These are phyloP conservation scores for Cymbidium sinense DNA, from an alignment of 106 monocot genomes.

Conservation along the genomic window DNA sequence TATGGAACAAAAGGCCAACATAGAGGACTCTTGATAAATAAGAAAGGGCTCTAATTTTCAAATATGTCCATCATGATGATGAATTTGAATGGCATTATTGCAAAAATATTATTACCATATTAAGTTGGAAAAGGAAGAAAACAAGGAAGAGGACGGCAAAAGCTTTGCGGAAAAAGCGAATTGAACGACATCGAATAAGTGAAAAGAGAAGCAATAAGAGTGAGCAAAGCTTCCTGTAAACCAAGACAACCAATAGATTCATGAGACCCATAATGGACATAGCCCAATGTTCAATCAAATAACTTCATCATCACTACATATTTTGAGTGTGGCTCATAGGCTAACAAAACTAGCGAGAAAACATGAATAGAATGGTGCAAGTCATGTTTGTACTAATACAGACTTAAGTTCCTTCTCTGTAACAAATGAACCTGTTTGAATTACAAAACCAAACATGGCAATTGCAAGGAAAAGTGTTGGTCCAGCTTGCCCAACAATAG, in stretches of 20 bases:
- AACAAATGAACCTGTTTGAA: conserved; percentile 84
- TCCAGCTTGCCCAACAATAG: conserved; percentile 59
- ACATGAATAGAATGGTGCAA: neutral
- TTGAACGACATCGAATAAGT: conserved; percentile 96
- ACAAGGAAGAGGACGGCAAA: conserved; percentile 70
- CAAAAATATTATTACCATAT: conserved; percentile 59
- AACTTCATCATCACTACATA: neutral
- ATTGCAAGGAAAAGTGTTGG: conserved; percentile 89
- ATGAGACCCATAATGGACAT: conserved; percentile 97
- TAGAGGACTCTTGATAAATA: neutral
- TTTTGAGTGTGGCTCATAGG: neutral
- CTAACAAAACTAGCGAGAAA: neutral
- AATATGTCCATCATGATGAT: neutral
- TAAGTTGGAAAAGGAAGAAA: conserved; percentile 92
- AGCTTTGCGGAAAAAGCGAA: conserved; percentile 85
- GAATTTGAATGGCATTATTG: neutral
- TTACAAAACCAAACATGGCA: conserved; percentile 96
- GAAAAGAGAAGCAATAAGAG: conserved; percentile 54
- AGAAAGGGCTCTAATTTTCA: neutral
- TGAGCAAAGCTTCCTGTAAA: conserved; percentile 79
- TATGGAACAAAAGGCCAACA: neutral
- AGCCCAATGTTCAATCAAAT: conserved; percentile 29
- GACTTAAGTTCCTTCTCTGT: conserved; percentile 93
- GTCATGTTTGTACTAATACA: conserved; percentile 22
- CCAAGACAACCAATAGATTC: conserved; percentile 97